phyloP scores from a whole-genome alignment of 192 early-diverging fungal species.

The Gigaspora rosea region DNA sequence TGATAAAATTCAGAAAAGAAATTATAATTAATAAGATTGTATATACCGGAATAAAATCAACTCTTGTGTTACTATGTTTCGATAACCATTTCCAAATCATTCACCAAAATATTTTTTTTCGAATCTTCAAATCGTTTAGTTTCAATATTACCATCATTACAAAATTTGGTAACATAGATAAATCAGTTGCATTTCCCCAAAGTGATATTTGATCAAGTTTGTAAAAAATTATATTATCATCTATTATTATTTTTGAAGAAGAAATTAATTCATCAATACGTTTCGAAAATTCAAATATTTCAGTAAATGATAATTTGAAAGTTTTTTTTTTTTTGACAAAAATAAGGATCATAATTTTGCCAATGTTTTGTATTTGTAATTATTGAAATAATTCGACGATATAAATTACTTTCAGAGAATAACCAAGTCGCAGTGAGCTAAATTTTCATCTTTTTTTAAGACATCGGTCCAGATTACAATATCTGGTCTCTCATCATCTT shows the following conservation, averaged over 20 bases:
- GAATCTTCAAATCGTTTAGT: conserved; percentile 47
- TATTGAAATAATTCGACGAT: conserved; percentile 65
- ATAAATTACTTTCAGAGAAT: conserved; percentile 84
- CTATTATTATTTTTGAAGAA: background rate
- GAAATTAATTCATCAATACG: conserved; percentile 46
- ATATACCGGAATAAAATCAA: conserved; percentile 82
- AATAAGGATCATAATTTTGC: conserved; percentile 76
- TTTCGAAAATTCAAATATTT: conserved; percentile 66
- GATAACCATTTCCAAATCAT: conserved; percentile 62
- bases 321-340: conserved; percentile 67
- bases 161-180: conserved; percentile 77
- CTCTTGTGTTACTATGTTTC: conserved; percentile 54
- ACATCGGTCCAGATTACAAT: conserved; percentile 66
- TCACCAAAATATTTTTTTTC: conserved; percentile 65
- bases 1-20: no score
- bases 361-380: conserved; percentile 61
- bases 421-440: conserved; percentile 82
- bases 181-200: conserved; percentile 91
- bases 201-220: conserved; percentile 75
- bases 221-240: conserved; percentile 54
- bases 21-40: no score
- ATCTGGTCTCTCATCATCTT: conserved; percentile 58
- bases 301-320: conserved; percentile 65
- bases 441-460: conserved; percentile 55
- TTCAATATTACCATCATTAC: conserved; percentile 57